These are phyloP conservation scores for Schizosaccharomyces versatilis DNA, from an alignment of 1,139 yeast species.

Conservation along the genomic window DNA sequence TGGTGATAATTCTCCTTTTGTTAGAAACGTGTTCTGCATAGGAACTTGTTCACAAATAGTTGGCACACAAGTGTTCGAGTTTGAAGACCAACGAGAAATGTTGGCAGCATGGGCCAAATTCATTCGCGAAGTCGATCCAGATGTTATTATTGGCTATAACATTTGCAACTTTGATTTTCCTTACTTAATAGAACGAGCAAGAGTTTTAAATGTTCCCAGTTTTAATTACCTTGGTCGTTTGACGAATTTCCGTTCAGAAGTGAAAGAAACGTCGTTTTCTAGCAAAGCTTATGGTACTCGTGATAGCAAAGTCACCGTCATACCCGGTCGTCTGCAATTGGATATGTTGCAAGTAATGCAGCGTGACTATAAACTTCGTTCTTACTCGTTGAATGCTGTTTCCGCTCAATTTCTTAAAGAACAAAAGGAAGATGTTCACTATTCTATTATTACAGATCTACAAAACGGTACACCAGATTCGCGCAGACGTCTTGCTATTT, in stretches of 20 bases:
- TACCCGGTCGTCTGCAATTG: slow-evolving; percentile 87
- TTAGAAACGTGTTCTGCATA: slow-evolving; percentile 83
- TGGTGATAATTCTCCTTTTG: slow-evolving; percentile 72
- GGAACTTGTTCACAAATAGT: slow-evolving; percentile 80
- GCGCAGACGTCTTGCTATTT: slow-evolving; percentile 83
- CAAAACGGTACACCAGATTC: slow-evolving; percentile 86
- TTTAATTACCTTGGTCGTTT: slow-evolving; percentile 83
- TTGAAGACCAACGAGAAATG: slow-evolving; percentile 60
- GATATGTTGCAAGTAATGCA: slow-evolving; percentile 84
- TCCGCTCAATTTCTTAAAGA: slow-evolving; percentile 85
- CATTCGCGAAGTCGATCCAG: slow-evolving; percentile 69
- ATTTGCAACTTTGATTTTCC: slow-evolving; percentile 90
- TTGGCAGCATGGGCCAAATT: slow-evolving; percentile 68
- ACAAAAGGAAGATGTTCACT: slow-evolving; percentile 95
- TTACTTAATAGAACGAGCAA: slow-evolving; percentile 69
- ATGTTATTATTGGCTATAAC: slow-evolving; percentile 89
- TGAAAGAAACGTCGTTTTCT: slow-evolving; percentile 61
- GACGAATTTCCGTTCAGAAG: slow-evolving; percentile 43
- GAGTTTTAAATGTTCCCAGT: slow-evolving; percentile 37
- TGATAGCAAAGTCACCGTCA: slow-evolving; percentile 74
- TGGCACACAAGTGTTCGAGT: slow-evolving; percentile 73
- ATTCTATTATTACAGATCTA: slow-evolving; percentile 80
- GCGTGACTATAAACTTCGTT: slow-evolving; percentile 81
- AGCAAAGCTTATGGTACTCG: slow-evolving; percentile 94
- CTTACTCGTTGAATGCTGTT: slow-evolving; percentile 86